A percentile compares a stretch with the other conserved stretches of the same genome.
phyloP scores from a whole-genome alignment of 306 rosid genomes.

The Pachyrhizus erosus region DNA sequence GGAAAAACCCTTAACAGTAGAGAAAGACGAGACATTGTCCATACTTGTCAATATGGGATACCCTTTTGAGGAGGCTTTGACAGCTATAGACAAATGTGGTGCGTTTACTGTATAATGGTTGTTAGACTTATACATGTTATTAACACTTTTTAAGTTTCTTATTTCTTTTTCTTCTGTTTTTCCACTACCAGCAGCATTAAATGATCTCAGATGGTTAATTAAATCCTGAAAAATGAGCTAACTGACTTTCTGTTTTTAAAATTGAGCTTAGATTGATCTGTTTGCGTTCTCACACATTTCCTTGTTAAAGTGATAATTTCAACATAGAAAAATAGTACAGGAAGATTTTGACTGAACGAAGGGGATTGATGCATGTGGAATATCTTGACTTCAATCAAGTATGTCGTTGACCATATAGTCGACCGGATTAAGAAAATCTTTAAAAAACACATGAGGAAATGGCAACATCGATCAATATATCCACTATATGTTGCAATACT shows the following conservation, averaged over 20 bases:
- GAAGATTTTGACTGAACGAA: not conserved
- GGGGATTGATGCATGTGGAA: not conserved
- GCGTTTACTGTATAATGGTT: conserved; percentile 6
- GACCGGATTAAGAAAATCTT: not conserved
- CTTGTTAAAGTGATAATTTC: conserved; percentile 1
- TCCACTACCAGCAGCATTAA: not conserved
- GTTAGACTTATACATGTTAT: not conserved
- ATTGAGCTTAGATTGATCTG: not conserved
- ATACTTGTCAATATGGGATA: conserved; percentile 70
- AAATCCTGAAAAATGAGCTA: not conserved
- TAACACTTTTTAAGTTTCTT: not conserved
- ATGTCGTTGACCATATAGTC: not conserved
- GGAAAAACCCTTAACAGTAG: conserved; percentile 49
- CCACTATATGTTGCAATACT: not conserved
- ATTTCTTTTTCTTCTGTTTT: not conserved
- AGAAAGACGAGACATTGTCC: conserved; percentile 48
- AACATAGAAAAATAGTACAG: not conserved
- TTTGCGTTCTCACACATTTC: not conserved
- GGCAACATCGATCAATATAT: not conserved
- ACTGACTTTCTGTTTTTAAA: not conserved
- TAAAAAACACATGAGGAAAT: not conserved
- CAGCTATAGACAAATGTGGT: conserved; percentile 78
- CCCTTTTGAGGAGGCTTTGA: conserved; percentile 58
- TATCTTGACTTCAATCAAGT: not conserved
- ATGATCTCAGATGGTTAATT: not conserved